These are phyloP conservation scores for Fonsecaea monophora DNA, from an alignment of 2,329 filamentous ascomycete genomes.

Conservation along the genomic window DNA sequence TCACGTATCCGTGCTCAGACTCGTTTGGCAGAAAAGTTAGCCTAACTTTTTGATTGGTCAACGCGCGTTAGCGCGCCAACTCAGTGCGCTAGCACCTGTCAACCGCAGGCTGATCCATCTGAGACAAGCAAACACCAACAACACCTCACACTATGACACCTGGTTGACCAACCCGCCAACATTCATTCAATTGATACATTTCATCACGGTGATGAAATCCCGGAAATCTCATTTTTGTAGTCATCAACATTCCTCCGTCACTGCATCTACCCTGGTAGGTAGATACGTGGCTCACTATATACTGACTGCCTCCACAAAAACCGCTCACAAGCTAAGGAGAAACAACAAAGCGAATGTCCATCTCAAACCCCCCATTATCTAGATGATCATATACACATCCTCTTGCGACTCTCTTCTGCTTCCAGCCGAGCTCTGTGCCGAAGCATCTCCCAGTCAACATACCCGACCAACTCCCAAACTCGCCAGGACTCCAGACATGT, in stretches of 20 bases:
- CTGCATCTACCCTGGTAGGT: neutral
- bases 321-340: too few species aligned
- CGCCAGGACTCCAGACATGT: neutral
- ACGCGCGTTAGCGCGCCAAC: too few species aligned
- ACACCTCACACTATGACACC: neutral
- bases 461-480: conserved; percentile 6
- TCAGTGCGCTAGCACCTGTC: too few species aligned
- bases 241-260: neutral
- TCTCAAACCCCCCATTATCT: neutral
- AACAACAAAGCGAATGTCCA: neutral
- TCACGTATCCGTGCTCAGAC: too few species aligned
- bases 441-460: neutral
- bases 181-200: neutral
- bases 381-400: neutral
- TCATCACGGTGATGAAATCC: neutral
- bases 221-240: neutral
- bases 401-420: neutral
- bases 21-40: too few species aligned
- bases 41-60: too few species aligned
- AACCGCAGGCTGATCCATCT: too few species aligned
- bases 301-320: neutral
- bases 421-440: neutral
- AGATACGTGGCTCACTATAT: neutral
- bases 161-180: neutral
- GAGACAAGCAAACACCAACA: too few species aligned